Base-by-base conservation (phyloP, 129 eudicot genomes). In the Flaveria linearis region DNA sequence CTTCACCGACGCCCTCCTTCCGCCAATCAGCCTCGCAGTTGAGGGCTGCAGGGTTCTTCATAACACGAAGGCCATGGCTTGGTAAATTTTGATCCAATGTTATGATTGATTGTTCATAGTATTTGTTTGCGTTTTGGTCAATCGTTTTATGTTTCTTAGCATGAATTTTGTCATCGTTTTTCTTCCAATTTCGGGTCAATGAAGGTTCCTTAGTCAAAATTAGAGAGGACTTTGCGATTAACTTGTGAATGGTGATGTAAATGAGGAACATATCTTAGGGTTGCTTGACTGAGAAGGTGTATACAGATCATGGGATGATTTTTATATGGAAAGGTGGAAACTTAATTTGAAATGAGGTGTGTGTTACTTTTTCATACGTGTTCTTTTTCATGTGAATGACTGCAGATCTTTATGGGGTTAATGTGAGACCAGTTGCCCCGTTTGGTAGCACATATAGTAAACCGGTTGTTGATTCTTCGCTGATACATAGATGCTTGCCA, bases 61-160 rank as follows among this genome's bases (percentile, higher is more conserved):
- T 89, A 2, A 87, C 97, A 17, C 90, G 87, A 51, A 87, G 98
- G 81, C 98, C 98, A n/a, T 94, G 98, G 98, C 97, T 94, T 70
- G 98, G 97, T 94, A 88, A 45, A 58, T 23, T 42, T 55, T 17
- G 18, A 4, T 78, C 28, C 57, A 12, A 53, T 63, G 4, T 41
- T 25, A 42, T 73, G 23, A 28, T 65, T 15, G 18, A 22, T 20
- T 30, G 42, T 57, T 55, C 5, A 4, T 81, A 23, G 9, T 47
- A 4, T 9, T 39, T 8, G 17, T 77, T 47, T 22, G 13, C 20
- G 16, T 42, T 74, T 50, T 28, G n/a, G n/a, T 33, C 1, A 25
- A 52, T 23, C 9, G 4, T 30, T 36, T 30, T 12, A 50, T 71
- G 65, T 43, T n/a, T n/a, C n/a, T n/a, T n/a, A n/a, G n/a, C n/a